These are phyloP conservation scores for Darksidea phi DNA, from an alignment of 495 filamentous ascomycete species.

Conservation along the genomic window DNA sequence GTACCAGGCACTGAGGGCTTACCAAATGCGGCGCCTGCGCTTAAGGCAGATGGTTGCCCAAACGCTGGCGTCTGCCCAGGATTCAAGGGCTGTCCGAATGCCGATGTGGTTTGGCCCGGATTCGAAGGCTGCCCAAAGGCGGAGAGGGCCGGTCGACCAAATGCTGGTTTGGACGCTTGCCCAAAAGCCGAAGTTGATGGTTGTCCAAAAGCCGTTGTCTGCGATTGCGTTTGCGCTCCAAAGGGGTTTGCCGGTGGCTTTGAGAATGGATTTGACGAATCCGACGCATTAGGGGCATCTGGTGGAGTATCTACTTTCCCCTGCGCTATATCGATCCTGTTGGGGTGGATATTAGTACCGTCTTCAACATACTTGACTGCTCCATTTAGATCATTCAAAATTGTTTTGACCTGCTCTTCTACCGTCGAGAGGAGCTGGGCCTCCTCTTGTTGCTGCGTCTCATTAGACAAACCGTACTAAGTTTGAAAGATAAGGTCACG, in stretches of 20 bases:
- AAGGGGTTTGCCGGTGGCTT: constrained; percentile 37
- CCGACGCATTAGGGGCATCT: not conserved
- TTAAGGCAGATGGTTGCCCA: constrained; percentile 28
- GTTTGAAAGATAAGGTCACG: constrained; percentile 6
- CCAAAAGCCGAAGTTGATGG: constrained; percentile 18
- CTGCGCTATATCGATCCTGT: constrained; percentile 66
- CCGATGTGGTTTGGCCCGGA: constrained; percentile 4
- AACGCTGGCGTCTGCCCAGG: constrained; percentile 27
- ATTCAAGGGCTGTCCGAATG: constrained; percentile 26
- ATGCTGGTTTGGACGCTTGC: constrained; percentile 7
- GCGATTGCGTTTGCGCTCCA: constrained; percentile 36
- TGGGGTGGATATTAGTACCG: constrained; percentile 71
- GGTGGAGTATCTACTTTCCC: constrained; percentile 10
- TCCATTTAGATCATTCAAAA: constrained; percentile 63
- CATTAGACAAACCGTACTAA: not conserved
- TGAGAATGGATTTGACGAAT: constrained; percentile 27
- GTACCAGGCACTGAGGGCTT: constrained; percentile 25
- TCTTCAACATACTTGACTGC: constrained; percentile 71
- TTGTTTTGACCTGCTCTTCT: constrained; percentile 65
- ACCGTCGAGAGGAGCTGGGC: constrained; percentile 57
- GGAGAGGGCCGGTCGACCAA: constrained; percentile 18
- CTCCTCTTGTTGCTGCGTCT: constrained; percentile 58
- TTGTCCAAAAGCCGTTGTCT: constrained; percentile 40
- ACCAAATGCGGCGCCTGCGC: constrained; percentile 20
- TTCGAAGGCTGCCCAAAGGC: constrained; percentile 28